These are phyloP conservation scores for Erodium trifolium DNA, from an alignment of 441 rosid species.

Conservation along the genomic window DNA sequence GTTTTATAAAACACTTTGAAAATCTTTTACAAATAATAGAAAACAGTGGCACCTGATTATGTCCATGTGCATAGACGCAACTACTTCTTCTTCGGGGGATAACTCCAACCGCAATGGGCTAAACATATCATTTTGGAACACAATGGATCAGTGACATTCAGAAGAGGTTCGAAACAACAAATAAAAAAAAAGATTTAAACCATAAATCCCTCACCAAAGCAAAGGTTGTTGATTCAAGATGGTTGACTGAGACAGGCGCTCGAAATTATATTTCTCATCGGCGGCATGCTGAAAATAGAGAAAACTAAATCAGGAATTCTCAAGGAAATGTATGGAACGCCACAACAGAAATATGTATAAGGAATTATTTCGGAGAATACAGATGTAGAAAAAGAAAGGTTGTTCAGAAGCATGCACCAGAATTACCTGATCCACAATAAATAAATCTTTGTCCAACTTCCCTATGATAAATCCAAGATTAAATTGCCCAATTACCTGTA, in stretches of 20 bases:
- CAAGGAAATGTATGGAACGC: background rate
- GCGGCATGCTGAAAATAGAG: slow-evolving; percentile 80
- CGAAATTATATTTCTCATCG: slow-evolving; percentile 95
- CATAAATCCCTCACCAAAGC: slow-evolving; percentile 59
- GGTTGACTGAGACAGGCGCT: slow-evolving; percentile 72
- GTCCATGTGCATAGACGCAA: slow-evolving; percentile 79
- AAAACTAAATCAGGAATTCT: slow-evolving; percentile 15
- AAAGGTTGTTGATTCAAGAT: slow-evolving; percentile 89
- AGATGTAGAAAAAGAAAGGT: slow-evolving; percentile 13
- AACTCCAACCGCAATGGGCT: slow-evolving; percentile 86
- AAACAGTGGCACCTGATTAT: slow-evolving; percentile 53
- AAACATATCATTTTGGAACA: slow-evolving; percentile 14
- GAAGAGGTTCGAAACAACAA: background rate
- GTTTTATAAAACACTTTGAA: background rate
- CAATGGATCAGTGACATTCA: background rate
- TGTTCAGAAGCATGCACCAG: slow-evolving; percentile 12
- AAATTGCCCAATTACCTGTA: slow-evolving; percentile 89
- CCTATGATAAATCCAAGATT: slow-evolving; percentile 96
- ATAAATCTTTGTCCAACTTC: slow-evolving; percentile 78
- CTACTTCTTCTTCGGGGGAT: slow-evolving; percentile 87
- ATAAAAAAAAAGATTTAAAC: slow-evolving; percentile 4
- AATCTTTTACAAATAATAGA: background rate
- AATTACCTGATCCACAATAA: slow-evolving; percentile 93
- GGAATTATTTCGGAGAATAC: slow-evolving; percentile 9
- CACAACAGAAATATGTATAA: slow-evolving; percentile 17